phyloP scores from a whole-genome alignment of 495 filamentous ascomycete genomes.

The Bathelium albidoporum region DNA sequence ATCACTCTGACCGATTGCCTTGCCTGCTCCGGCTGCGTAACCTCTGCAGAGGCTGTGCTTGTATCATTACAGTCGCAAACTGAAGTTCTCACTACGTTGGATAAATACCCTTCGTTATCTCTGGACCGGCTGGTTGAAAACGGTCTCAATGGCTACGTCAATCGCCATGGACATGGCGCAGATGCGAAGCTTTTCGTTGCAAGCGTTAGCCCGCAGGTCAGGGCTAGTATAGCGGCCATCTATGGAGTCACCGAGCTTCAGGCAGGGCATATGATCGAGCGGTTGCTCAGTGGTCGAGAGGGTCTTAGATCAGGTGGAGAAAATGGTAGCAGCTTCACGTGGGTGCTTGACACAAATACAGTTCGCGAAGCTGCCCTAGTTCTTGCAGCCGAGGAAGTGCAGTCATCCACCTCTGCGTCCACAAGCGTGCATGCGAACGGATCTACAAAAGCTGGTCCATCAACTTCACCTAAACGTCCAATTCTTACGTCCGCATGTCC shows the following conservation, averaged over 20 bases:
- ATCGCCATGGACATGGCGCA: neutral
- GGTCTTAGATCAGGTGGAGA: slow-evolving; percentile 60
- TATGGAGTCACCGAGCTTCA: slow-evolving; percentile 60
- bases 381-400: slow-evolving; percentile 67
- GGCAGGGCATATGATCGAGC: slow-evolving; percentile 71
- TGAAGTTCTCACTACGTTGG: slow-evolving; percentile 76
- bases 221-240: slow-evolving; percentile 77
- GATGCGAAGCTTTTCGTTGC: slow-evolving; percentile 68
- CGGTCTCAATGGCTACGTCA: neutral
- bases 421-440: slow-evolving; percentile 19
- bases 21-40: slow-evolving; percentile 95
- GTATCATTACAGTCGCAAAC: slow-evolving; percentile 85
- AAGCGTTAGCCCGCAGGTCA: slow-evolving; percentile 80
- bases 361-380: slow-evolving; percentile 68
- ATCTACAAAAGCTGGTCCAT: neutral
- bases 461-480: slow-evolving; percentile 48
- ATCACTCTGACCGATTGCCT: slow-evolving; percentile 97
- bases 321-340: slow-evolving; percentile 67
- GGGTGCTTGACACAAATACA: slow-evolving; percentile 78
- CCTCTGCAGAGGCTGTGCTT: slow-evolving; percentile 89
- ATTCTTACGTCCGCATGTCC: slow-evolving; percentile 87
- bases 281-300: slow-evolving; percentile 59
- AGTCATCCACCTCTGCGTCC: slow-evolving; percentile 13
- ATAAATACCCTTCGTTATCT: slow-evolving; percentile 47
- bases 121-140: slow-evolving; percentile 18